A percentile compares a stretch with the other conserved stretches of the same genome.
These are phyloP conservation scores for Wakefieldia striispora DNA, from an alignment of 768 basidiomycete genomes.

Conservation along the genomic window DNA sequence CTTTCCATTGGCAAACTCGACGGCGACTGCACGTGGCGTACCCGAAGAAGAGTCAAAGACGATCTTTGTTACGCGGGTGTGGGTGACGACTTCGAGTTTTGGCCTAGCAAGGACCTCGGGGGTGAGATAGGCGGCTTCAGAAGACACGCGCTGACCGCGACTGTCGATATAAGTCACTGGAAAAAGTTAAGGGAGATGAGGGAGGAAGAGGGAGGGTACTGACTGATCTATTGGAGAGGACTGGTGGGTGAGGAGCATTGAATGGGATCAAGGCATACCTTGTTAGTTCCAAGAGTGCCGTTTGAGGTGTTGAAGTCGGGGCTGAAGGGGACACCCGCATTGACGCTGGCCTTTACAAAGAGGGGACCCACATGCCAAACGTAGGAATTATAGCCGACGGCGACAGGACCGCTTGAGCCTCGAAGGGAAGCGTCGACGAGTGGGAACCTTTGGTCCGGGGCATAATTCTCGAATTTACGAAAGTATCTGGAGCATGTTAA, in stretches of 20 bases:
- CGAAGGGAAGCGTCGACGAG: conserved; percentile 44
- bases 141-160: conserved; percentile 53
- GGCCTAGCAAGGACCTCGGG: conserved; percentile 58
- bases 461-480: conserved; percentile 62
- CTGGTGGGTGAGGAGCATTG: background rate
- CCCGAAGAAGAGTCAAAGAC: conserved; percentile 46
- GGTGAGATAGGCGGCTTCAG: conserved; percentile 68
- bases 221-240: conserved; percentile 40
- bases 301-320: conserved; percentile 55
- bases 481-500: conserved; percentile 52
- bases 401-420: conserved; percentile 55
- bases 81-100: conserved; percentile 60
- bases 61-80: conserved; percentile 56
- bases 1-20: conserved; percentile 50
- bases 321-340: conserved; percentile 49
- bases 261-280: conserved; percentile 38
- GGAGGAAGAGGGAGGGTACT: conserved; percentile 7
- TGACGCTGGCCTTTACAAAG: conserved; percentile 55
- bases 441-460: conserved; percentile 48
- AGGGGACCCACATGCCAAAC: conserved; percentile 43
- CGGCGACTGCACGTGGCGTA: conserved; percentile 52
- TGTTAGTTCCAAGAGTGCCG: conserved; percentile 60
- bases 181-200: conserved; percentile 2
- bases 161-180: conserved; percentile 67
- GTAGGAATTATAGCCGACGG: conserved; percentile 55